These are phyloP conservation scores for Boletus tomentosulus DNA, from an alignment of 768 basidiomycete species.

Conservation along the genomic window DNA sequence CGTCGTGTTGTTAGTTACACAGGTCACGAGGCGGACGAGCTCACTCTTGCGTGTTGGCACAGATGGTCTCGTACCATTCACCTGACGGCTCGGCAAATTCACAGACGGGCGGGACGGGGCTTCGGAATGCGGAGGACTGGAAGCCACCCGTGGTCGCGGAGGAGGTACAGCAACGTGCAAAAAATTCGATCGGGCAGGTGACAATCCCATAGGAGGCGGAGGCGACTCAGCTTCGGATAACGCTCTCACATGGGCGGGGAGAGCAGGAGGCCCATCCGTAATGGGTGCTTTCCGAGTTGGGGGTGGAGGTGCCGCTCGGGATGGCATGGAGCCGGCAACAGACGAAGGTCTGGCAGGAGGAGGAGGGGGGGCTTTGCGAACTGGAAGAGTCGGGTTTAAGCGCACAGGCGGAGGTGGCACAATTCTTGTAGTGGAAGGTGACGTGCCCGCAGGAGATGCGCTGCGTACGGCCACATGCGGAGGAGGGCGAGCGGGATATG, in stretches of 20 bases:
- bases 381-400: conserved; percentile 21
- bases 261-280: conserved; percentile 26
- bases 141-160: conserved; percentile 21
- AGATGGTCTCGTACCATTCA: conserved; percentile 31
- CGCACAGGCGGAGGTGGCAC: conserved; percentile 29
- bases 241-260: conserved; percentile 38
- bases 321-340: conserved; percentile 20
- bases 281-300: conserved; percentile 37
- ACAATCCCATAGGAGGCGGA: conserved; percentile 30
- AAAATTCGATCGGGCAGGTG: conserved; percentile 24
- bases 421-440: conserved; percentile 14
- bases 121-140: conserved; percentile 22
- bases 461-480: conserved; percentile 28
- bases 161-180: conserved; percentile 13
- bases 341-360: conserved; percentile 44
- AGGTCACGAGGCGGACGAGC: conserved; percentile 12
- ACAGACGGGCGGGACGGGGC: conserved; percentile 11
- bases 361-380: conserved; percentile 38
- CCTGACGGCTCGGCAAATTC: conserved; percentile 14
- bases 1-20: conserved; percentile 12
- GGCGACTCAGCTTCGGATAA: conserved; percentile 42
- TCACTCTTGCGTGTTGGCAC: conserved; percentile 48
- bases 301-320: conserved; percentile 36
- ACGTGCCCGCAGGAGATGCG: conserved; percentile 15
- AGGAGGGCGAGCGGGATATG: conserved; percentile 24